These are phyloP conservation scores for Neofusicoccum cordaticola DNA, from an alignment of 2,329 filamentous ascomycete genomes.

Conservation along the genomic window DNA sequence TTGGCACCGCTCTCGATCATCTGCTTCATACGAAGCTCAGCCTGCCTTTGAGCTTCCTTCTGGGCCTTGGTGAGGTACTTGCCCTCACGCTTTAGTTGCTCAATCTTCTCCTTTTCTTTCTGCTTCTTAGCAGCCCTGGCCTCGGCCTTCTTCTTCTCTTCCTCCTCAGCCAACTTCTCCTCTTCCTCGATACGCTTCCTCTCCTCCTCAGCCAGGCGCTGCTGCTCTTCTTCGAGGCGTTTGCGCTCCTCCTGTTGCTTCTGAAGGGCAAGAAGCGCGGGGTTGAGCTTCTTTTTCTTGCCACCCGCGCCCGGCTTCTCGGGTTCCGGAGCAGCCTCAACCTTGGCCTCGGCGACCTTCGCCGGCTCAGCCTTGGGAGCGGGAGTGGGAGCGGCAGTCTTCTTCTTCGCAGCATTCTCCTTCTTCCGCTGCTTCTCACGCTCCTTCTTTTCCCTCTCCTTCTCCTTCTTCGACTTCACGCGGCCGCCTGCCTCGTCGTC, in stretches of 20 bases:
- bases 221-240: conserved; percentile 62
- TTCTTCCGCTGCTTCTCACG: conserved; percentile 98
- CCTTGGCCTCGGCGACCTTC: conserved; percentile 44
- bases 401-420: conserved; percentile 69
- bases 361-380: conserved; percentile 41
- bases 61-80: conserved; percentile 85
- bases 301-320: conserved; percentile 45
- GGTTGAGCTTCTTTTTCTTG: conserved; percentile 88
- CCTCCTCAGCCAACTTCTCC: conserved; percentile 64
- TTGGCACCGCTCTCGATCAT: conserved; percentile 75
- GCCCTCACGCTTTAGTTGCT: conserved; percentile 83
- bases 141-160: conserved; percentile 67
- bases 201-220: conserved; percentile 59
- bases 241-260: conserved; percentile 80
- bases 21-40: conserved; percentile 78
- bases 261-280: conserved; percentile 69
- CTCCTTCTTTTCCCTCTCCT: conserved; percentile 97
- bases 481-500: conserved; percentile 43
- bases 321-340: conserved; percentile 34
- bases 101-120: conserved; percentile 80
- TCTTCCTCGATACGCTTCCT: conserved; percentile 64
- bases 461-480: conserved; percentile 94
- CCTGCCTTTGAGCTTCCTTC: conserved; percentile 74
- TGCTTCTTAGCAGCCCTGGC: conserved; percentile 76
- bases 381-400: conserved; percentile 54